phyloP scores from a whole-genome alignment of 768 basidiomycete genomes.

The Mycena amicta region DNA sequence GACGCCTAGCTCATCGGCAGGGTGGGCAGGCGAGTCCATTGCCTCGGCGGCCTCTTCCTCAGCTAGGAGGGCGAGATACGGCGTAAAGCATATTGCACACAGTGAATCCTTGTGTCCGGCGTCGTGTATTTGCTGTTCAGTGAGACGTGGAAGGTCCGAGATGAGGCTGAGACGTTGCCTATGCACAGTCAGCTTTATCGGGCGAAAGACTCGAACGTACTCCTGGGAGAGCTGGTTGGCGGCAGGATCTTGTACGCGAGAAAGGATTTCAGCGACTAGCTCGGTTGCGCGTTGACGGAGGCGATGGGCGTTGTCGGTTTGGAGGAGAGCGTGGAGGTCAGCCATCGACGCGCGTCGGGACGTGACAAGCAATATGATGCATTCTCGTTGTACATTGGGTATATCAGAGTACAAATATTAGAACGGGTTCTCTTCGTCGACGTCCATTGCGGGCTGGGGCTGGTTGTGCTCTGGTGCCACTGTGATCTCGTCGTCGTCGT shows the following conservation, averaged over 20 bases:
- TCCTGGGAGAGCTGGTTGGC: slow-evolving; percentile 15
- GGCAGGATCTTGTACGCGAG: slow-evolving; percentile 15
- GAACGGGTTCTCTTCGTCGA: slow-evolving; percentile 77
- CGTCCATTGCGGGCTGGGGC: slow-evolving; percentile 37
- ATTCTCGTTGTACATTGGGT: background rate
- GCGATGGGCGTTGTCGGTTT: background rate
- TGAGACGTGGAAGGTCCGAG: slow-evolving; percentile 48
- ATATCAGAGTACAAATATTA: slow-evolving; percentile 31
- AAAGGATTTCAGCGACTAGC: slow-evolving; percentile 14
- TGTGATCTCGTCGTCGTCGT: slow-evolving; percentile 34
- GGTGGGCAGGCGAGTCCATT: slow-evolving; percentile 80
- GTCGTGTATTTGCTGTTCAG: slow-evolving; percentile 50
- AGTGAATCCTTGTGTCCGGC: slow-evolving; percentile 59
- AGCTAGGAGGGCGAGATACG: slow-evolving; percentile 67
- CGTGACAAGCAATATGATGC: background rate
- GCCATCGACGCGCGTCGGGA: slow-evolving; percentile 19
- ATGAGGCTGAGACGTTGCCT: slow-evolving; percentile 48
- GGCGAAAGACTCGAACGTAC: background rate
- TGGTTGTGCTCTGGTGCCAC: slow-evolving; percentile 24
- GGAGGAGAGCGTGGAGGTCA: slow-evolving; percentile 14
- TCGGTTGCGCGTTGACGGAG: slow-evolving; percentile 17
- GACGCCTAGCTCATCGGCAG: slow-evolving; percentile 69
- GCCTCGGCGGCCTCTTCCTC: slow-evolving; percentile 74
- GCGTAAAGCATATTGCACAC: slow-evolving; percentile 77
- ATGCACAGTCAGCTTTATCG: background rate